Conservation (phyloP, 228 moss, liverwort and hornwort species). For the Sphagnum magellanicum region DNA sequence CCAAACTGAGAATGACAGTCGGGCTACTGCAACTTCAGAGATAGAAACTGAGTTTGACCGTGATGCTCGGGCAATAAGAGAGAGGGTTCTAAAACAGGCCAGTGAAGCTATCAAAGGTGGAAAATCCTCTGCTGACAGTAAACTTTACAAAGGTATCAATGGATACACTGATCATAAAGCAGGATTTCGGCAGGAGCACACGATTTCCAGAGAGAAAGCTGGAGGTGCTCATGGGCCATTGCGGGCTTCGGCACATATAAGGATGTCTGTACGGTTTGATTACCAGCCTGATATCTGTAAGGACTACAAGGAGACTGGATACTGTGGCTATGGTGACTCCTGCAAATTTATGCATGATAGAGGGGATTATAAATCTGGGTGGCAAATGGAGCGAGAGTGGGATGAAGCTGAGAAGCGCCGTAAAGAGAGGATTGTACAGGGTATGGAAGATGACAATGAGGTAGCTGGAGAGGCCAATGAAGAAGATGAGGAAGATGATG, state of each 20-base stretch:
- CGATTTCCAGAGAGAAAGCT: slow-evolving; percentile 87
- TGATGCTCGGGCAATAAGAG: slow-evolving; percentile 81
- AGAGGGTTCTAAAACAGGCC: slow-evolving; percentile 76
- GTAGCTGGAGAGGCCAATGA: slow-evolving; percentile 24
- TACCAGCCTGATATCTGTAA: slow-evolving; percentile 99
- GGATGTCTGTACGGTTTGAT: slow-evolving; percentile 88
- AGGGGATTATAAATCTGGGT: slow-evolving; percentile 92
- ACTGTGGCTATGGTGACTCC: slow-evolving; percentile 90
- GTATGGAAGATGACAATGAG: slow-evolving; percentile 38
- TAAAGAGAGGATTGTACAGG: slow-evolving; percentile 55
- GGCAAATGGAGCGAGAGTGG: slow-evolving; percentile 99
- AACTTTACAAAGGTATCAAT: slow-evolving; percentile 82
- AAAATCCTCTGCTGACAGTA: slow-evolving; percentile 24
- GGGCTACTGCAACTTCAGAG: slow-evolving; percentile 81
- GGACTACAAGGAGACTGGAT: slow-evolving; percentile 97
- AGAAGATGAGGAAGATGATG: slow-evolving; percentile 79
- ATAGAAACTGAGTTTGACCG: slow-evolving; percentile 87
- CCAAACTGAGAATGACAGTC: slow-evolving; percentile 74
- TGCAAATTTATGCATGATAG: slow-evolving; percentile 97
- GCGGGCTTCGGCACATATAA: slow-evolving; percentile 83
- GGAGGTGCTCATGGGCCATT: slow-evolving; percentile 94
- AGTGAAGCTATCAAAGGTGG: slow-evolving; percentile 70
- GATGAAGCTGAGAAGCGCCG: slow-evolving; percentile 65
- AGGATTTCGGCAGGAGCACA: slow-evolving; percentile 86
- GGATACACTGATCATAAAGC: slow-evolving; percentile 89